Evolutionary conservation across 106 monocot species (phyloP), one percentile per base, ranked within the genome.

Genomic region (Amphibolis antarctica): DNA sequence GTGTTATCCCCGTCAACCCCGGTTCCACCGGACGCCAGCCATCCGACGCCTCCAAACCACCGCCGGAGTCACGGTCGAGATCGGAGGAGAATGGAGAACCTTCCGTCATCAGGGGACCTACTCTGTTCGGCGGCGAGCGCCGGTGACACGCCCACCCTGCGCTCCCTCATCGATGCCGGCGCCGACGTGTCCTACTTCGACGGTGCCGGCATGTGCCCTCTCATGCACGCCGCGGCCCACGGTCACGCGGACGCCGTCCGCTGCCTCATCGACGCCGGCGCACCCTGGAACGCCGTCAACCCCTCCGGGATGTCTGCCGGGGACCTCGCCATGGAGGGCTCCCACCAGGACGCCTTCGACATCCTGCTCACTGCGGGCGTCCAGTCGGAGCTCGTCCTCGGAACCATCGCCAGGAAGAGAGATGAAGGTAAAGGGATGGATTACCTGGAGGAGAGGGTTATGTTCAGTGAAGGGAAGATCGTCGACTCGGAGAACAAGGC

Each of bases 251-350:
- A 69, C 20, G 78, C 78, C 46, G 83, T 84, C 44, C 69, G 73
- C 31, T 42, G 67, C 46, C 84, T 96, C 65, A 84, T 96, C 58
- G 69, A 72, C 26, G 69, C 75, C 19, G 94, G 94, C 13, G 89
- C 94, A 0, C 94, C 94, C 12, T 96, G 94, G 94, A 96, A 96
- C 71, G 94, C 94, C 28, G 73, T 96, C 53, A 80, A 81, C 19
- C 84, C 86, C 5, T 64, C 77, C 17, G 78, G 82, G 21, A 44
- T 84, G 59, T 96, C 80, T 57, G 89, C 94, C 12, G 94, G 94
- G 3, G 94, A 96, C 68, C 51, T 90, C 42, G 70, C 94, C 70
- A 88, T 93, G 83, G 66, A 75, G 19, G 65, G 65, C 65, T 60
- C 64, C 30, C 84, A 90, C 60, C 81, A 76, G 53, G 84, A 84